These are phyloP conservation scores for Parafenestella ontariensis DNA, from an alignment of 2,329 filamentous ascomycete genomes.

Conservation along the genomic window DNA sequence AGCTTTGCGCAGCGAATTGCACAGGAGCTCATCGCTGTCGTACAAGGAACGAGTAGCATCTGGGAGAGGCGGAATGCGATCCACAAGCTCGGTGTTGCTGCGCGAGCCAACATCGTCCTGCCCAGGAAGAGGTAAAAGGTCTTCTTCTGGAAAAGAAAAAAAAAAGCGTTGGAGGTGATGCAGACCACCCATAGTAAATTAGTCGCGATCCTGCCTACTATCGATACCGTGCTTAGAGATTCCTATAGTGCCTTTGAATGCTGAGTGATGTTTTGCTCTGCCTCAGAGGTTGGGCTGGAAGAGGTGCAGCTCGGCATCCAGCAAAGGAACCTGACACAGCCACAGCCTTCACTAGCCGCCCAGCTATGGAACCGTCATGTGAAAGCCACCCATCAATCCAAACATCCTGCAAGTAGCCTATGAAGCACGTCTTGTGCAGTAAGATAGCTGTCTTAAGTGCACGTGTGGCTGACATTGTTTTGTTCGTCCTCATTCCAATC, in stretches of 20 bases:
- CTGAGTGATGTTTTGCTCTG: background rate
- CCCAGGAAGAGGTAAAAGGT: slow-evolving; percentile 38
- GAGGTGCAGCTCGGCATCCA: slow-evolving; percentile 17
- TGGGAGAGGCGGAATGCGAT: slow-evolving; percentile 83
- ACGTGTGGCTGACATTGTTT: background rate
- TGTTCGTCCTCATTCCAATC: background rate
- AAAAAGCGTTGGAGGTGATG: background rate
- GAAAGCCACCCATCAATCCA: background rate
- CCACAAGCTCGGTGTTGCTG: slow-evolving; percentile 81
- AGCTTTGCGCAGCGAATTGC: slow-evolving; percentile 81
- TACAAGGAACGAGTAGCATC: slow-evolving; percentile 81
- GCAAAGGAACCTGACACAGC: slow-evolving; percentile 20
- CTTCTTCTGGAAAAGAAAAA: no score
- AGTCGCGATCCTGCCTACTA: no score
- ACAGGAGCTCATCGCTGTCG: slow-evolving; percentile 84
- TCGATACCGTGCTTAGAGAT: no score
- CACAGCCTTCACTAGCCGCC: slow-evolving; percentile 24
- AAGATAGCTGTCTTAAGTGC: background rate
- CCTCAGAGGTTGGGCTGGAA: slow-evolving; percentile 1
- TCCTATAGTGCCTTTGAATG: slow-evolving; percentile 2
- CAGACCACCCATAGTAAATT: no score
- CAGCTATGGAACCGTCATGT: slow-evolving; percentile 3
- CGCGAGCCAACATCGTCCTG: slow-evolving; percentile 72
- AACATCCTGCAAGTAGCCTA: background rate
- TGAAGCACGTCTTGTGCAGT: background rate